Conservation (phyloP, 177 flowering plant species). For the Tripterygium wilfordii region DNA sequence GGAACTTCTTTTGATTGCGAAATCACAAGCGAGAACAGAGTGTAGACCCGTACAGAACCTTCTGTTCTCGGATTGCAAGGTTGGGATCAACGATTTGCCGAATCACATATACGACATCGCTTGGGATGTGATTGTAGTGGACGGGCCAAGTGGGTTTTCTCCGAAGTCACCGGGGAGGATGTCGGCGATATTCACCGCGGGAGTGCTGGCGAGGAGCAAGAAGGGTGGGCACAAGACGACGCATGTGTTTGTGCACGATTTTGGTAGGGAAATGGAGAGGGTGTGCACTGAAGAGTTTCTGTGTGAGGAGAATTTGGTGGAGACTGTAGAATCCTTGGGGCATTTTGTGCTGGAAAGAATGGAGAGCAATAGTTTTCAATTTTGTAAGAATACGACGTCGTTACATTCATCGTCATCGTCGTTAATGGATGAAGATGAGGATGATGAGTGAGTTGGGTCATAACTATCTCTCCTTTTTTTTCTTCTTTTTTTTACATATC, state of each 20-base stretch:
- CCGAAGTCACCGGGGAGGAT: conserved; percentile 38
- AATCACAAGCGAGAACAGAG: conserved; percentile 9
- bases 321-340: conserved; percentile 24
- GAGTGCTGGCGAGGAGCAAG: conserved; percentile 39
- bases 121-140: conserved; percentile 44
- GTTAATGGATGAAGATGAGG: not conserved
- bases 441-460: not conserved
- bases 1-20: conserved; percentile 12
- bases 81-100: conserved; percentile 44
- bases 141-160: conserved; percentile 37
- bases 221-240: conserved; percentile 16
- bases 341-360: conserved; percentile 32
- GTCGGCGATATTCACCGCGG: conserved; percentile 40
- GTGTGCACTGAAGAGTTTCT: conserved; percentile 38
- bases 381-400: conserved; percentile 16
- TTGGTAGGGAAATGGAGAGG: conserved; percentile 34
- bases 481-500: not conserved
- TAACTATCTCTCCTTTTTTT: not conserved
- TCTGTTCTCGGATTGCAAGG: conserved; percentile 37
- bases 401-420: conserved; percentile 2
- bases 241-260: conserved; percentile 45
- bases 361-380: conserved; percentile 12
- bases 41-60: conserved; percentile 47
- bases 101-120: conserved; percentile 34
- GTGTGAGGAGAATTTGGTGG: conserved; percentile 40